phyloP scores from a whole-genome alignment of 139 green algal species.

The Chlorella sp. region DNA sequence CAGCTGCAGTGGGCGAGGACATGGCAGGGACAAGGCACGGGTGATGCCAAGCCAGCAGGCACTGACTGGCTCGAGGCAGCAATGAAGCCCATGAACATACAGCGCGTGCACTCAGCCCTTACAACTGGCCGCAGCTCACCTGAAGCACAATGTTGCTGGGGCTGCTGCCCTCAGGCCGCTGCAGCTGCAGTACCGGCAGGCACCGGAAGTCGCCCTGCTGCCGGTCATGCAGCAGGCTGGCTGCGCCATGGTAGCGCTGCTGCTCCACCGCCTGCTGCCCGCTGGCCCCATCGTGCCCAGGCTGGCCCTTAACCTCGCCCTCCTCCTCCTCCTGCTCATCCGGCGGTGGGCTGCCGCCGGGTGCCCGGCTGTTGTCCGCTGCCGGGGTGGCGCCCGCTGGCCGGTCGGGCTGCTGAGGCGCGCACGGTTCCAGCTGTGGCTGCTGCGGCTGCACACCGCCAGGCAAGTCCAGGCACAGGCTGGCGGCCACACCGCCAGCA shows the following conservation, averaged over 20 bases:
- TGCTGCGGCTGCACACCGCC: background rate
- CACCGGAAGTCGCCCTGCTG: slow-evolving; percentile 15
- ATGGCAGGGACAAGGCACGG: too few relatives aligned
- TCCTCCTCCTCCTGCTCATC: background rate
- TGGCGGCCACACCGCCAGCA: background rate
- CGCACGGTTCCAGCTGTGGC: background rate
- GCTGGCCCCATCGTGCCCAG: background rate
- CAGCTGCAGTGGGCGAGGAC: background rate
- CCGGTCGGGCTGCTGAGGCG: slow-evolving; percentile 15
- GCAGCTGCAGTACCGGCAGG: background rate
- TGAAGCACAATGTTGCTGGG: slow-evolving; percentile 16
- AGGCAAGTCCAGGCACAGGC: background rate
- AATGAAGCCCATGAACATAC: background rate
- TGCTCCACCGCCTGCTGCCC: background rate
- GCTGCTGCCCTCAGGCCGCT: background rate
- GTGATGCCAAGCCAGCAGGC: background rate
- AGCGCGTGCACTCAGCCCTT: too few relatives aligned
- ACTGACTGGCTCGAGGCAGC: background rate
- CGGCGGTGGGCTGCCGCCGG: background rate
- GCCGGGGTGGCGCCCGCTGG: background rate
- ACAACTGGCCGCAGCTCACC: background rate
- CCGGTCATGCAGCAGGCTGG: background rate
- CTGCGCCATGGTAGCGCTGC: slow-evolving; percentile 23
- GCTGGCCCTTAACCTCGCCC: background rate
- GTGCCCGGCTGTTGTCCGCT: background rate